phyloP scores from a whole-genome alignment of 2,329 filamentous ascomycete species.

The Fusarium fracticaudum region DNA sequence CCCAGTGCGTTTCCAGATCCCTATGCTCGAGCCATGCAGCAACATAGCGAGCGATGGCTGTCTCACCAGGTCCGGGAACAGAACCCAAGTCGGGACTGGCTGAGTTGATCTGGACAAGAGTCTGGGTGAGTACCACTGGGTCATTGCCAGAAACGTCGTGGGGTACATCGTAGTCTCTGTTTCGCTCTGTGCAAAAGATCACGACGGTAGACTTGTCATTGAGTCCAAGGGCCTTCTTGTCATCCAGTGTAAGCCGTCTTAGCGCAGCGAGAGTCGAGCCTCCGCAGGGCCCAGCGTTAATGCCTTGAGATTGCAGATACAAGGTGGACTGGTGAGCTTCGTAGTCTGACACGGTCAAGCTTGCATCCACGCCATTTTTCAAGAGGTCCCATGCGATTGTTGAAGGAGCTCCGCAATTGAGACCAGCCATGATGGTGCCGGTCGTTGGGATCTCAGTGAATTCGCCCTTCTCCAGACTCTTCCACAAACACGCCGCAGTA shows the following conservation, averaged over 20 bases:
- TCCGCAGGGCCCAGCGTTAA: slow-evolving; percentile 71
- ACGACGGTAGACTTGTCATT: slow-evolving; percentile 66
- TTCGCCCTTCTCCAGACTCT: slow-evolving; percentile 60
- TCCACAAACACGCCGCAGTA: slow-evolving; percentile 67
- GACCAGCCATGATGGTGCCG: slow-evolving; percentile 76
- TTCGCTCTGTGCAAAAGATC: slow-evolving; percentile 70
- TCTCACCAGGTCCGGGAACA: slow-evolving; percentile 56
- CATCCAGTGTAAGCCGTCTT: slow-evolving; percentile 53
- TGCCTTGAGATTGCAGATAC: slow-evolving; percentile 58
- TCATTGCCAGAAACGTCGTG: slow-evolving; percentile 53
- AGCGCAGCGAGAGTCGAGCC: slow-evolving; percentile 68
- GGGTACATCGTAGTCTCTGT: slow-evolving; percentile 61
- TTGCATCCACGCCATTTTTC: slow-evolving; percentile 65
- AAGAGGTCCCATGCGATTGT: slow-evolving; percentile 71
- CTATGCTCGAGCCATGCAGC: slow-evolving; percentile 61
- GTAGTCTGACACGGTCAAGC: slow-evolving; percentile 67
- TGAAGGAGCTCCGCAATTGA: slow-evolving; percentile 78
- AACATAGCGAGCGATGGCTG: slow-evolving; percentile 57
- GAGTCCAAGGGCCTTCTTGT: slow-evolving; percentile 50
- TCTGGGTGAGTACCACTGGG: slow-evolving; percentile 54
- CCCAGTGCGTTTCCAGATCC: slow-evolving; percentile 59
- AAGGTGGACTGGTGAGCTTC: slow-evolving; percentile 69
- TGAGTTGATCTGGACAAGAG: slow-evolving; percentile 60
- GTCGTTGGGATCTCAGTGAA: slow-evolving; percentile 62
- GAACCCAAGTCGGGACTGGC: slow-evolving; percentile 56